A percentile compares a stretch with the other conserved stretches of the same genome.
Evolutionary conservation across 768 basidiomycete species (phyloP).

Genomic region (Calvatia gigantea): DNA sequence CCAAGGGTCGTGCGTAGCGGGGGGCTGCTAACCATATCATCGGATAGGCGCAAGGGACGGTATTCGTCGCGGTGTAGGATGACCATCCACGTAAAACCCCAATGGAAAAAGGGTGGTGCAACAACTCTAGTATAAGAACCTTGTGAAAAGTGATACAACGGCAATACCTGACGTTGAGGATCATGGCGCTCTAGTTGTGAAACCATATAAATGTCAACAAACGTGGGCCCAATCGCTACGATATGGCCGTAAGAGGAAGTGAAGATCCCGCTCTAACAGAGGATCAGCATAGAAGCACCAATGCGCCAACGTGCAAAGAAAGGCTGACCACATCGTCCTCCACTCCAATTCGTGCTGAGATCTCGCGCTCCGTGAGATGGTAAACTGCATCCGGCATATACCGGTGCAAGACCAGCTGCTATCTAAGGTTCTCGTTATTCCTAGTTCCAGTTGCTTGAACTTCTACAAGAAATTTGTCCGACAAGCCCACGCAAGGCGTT

Average conservation of each 20-base stretch:
- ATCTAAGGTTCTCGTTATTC: not conserved
- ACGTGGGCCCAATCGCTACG: not conserved
- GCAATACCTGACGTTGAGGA: not conserved
- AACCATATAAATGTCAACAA: not conserved
- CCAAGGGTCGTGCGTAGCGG: not conserved
- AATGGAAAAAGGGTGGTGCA: not conserved
- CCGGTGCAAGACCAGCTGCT: not conserved
- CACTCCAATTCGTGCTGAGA: not conserved
- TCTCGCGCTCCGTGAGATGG: not conserved
- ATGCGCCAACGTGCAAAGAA: not conserved
- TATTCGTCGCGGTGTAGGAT: not conserved
- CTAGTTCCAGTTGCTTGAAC: not conserved
- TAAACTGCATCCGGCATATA: not conserved
- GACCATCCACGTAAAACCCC: not conserved
- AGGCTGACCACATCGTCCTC: not conserved
- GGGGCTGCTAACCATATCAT: not conserved
- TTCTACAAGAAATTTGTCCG: not conserved
- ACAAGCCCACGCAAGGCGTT: not conserved
- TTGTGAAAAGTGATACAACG: not conserved
- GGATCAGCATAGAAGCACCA: not conserved
- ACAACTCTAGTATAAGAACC: not conserved
- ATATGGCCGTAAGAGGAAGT: not conserved
- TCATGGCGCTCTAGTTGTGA: not conserved
- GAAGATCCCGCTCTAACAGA: not conserved
- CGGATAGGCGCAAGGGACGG: not conserved